phyloP scores from a whole-genome alignment of 1,284 basidiomycete species.

The Ganoderma lucidum region DNA sequence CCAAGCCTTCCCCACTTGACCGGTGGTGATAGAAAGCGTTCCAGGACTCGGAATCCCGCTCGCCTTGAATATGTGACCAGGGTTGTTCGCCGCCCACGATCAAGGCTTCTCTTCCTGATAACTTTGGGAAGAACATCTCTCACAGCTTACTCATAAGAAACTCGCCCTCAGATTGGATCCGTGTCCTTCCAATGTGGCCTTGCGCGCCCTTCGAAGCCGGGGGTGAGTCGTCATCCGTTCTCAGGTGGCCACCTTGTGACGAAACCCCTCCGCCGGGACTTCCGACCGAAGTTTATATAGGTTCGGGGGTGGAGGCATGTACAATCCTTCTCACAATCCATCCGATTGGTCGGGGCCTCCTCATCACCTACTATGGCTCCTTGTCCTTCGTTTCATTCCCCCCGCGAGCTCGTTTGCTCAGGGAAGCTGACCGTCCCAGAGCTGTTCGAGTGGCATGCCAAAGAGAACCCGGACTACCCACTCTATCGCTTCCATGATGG shows the following conservation, averaged over 20 bases:
- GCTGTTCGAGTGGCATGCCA: slow-evolving; percentile 45
- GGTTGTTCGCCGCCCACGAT: not conserved
- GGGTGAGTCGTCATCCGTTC: not conserved
- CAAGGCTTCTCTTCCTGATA: not conserved
- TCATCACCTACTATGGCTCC: not conserved
- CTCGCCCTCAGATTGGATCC: not conserved
- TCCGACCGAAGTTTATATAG: not conserved
- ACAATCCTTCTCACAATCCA: not conserved
- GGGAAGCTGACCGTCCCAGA: slow-evolving; percentile 41
- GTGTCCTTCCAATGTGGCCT: not conserved
- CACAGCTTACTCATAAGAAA: not conserved
- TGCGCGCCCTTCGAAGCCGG: not conserved
- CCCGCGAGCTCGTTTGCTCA: slow-evolving; percentile 25
- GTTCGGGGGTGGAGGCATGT: not conserved
- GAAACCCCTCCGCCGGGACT: not conserved
- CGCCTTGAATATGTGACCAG: not conserved
- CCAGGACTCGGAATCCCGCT: not conserved
- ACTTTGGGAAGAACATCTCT: not conserved
- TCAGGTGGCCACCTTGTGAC: not conserved
- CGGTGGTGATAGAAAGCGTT: not conserved
- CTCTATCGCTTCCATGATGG: slow-evolving; percentile 41
- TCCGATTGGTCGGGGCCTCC: not conserved
- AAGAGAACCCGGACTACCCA: slow-evolving; percentile 43
- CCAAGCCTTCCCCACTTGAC: not conserved
- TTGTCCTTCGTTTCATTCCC: slow-evolving; percentile 8